phyloP scores from a whole-genome alignment of 495 filamentous ascomycete species.

The Penicillium verhagenii region DNA sequence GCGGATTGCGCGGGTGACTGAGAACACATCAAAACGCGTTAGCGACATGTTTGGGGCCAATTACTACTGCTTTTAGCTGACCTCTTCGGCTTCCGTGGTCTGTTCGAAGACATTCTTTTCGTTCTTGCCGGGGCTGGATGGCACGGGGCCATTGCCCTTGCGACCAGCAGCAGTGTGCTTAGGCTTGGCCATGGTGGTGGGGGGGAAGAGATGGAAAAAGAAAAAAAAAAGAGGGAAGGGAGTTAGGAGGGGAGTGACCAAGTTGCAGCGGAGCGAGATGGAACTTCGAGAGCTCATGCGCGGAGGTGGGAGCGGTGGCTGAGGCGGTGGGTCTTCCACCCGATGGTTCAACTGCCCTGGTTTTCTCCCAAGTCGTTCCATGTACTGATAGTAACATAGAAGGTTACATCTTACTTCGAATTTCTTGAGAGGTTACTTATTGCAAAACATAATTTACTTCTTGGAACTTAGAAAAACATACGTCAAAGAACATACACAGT shows the following conservation, averaged over 20 bases:
- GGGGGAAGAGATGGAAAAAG: conserved; percentile 7
- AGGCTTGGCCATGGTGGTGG: conserved; percentile 62
- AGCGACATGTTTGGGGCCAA: background rate
- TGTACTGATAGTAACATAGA: background rate
- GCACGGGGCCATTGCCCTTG: conserved; percentile 63
- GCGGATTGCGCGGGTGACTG: conserved; percentile 61
- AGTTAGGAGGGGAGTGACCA: conserved; percentile 17
- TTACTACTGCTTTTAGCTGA: conserved; percentile 16
- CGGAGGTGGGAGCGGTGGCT: conserved; percentile 22
- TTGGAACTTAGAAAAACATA: too few species aligned
- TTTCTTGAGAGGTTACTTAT: too few species aligned
- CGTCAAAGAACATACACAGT: too few species aligned
- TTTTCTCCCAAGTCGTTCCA: background rate
- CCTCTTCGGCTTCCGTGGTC: conserved; percentile 52
- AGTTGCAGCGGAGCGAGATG: conserved; percentile 19
- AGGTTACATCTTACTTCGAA: too few species aligned
- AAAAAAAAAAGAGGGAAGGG: conserved; percentile 11
- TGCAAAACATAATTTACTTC: too few species aligned
- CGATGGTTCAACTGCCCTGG: background rate
- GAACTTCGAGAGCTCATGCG: conserved; percentile 15
- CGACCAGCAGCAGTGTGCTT: conserved; percentile 16
- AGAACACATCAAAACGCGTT: background rate
- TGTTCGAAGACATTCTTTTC: conserved; percentile 42
- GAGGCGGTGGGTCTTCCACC: background rate
- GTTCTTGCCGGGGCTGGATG: conserved; percentile 54